Evolutionary conservation across 2,329 filamentous ascomycete species (phyloP).

Genomic region (Beauveria medogensis): DNA sequence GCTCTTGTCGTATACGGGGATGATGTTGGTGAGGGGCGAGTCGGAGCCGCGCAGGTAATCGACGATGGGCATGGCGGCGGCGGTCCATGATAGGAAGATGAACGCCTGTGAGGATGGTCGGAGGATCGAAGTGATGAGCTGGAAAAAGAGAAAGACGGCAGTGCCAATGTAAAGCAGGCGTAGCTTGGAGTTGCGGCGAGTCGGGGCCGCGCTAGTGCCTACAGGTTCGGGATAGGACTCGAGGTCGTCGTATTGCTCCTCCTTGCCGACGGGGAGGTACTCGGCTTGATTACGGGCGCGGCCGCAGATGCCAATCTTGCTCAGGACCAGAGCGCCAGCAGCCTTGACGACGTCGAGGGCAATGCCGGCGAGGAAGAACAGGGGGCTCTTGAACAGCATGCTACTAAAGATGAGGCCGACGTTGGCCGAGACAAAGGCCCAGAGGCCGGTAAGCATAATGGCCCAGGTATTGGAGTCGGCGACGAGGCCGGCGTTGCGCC

Average conservation of each 20-base stretch:
- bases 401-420: slow-evolving; percentile 13
- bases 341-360: slow-evolving; percentile 21
- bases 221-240: not conserved
- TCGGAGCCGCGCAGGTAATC: slow-evolving; percentile 23
- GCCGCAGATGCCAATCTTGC: not conserved
- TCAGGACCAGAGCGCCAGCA: slow-evolving; percentile 13
- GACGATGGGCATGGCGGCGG: slow-evolving; percentile 25
- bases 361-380: slow-evolving; percentile 13
- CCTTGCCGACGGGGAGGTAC: slow-evolving; percentile 20
- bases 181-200: not conserved
- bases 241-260: slow-evolving; percentile 15
- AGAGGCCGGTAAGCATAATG: slow-evolving; percentile 23
- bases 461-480: slow-evolving; percentile 23
- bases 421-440: slow-evolving; percentile 18
- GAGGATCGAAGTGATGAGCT: slow-evolving; percentile 16
- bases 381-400: slow-evolving; percentile 19
- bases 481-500: slow-evolving; percentile 25
- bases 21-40: slow-evolving; percentile 19
- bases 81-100: slow-evolving; percentile 28
- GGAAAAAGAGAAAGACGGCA: slow-evolving; percentile 13
- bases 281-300: not conserved
- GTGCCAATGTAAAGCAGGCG: slow-evolving; percentile 13
- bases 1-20: slow-evolving; percentile 16
- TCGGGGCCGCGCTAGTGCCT: not conserved
- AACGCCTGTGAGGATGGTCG: slow-evolving; percentile 24